Percentiles rank a stretch among this genome's conserved stretches.
These are phyloP conservation scores for Arthromyces matolae DNA, from an alignment of 768 basidiomycete species.

Conservation along the genomic window DNA sequence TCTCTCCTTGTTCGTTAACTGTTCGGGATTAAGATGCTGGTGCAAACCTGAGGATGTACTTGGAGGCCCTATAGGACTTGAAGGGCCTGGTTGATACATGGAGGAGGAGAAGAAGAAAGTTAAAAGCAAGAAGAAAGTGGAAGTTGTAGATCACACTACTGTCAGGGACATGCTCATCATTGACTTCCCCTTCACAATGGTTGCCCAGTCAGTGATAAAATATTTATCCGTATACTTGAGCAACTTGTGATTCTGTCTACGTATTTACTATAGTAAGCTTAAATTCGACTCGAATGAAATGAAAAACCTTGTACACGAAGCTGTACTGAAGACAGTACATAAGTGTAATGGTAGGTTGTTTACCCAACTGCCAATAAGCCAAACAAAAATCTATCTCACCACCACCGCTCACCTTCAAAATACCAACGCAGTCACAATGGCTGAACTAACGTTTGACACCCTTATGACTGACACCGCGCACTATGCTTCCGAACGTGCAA, in stretches of 20 bases:
- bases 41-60: conserved; percentile 19
- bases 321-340: too few relatives aligned
- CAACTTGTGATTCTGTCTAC: too few relatives aligned
- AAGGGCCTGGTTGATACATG: conserved; percentile 40
- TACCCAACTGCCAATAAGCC: background rate
- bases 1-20: conserved; percentile 33
- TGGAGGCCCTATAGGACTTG: conserved; percentile 29
- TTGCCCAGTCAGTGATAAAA: too few relatives aligned
- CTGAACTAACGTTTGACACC: conserved; percentile 73
- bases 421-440: conserved; percentile 39
- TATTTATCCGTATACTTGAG: too few relatives aligned
- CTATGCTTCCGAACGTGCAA: conserved; percentile 68
- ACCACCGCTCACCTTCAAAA: background rate
- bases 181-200: conserved; percentile 24
- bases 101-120: background rate
- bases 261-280: too few relatives aligned
- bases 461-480: conserved; percentile 78
- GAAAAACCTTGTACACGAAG: too few relatives aligned
- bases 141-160: conserved; percentile 13
- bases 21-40: conserved; percentile 35
- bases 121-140: conserved; percentile 9
- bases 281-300: too few relatives aligned
- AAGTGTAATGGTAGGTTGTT: too few relatives aligned
- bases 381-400: background rate
- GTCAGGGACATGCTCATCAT: conserved; percentile 18